Percentiles rank a stretch among this genome's conserved stretches.
These are phyloP conservation scores for Neofusicoccum sp. DNA, from an alignment of 2,329 filamentous ascomycete species.

Conservation along the genomic window DNA sequence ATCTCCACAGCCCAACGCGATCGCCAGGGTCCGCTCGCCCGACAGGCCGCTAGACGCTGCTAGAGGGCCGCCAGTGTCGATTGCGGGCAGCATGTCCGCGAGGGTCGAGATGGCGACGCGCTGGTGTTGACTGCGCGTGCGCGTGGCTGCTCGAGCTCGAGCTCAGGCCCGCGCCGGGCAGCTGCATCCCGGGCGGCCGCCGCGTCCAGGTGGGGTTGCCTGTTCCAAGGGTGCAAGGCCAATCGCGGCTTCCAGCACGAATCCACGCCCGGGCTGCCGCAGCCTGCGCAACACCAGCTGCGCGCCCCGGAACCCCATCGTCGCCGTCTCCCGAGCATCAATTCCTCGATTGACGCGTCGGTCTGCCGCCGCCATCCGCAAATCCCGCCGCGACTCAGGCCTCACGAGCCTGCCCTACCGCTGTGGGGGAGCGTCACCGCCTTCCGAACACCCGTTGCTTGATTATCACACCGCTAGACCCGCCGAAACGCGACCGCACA, in stretches of 20 bases:
- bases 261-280: not conserved
- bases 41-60: not conserved
- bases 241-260: not conserved
- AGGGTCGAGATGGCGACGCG: not conserved
- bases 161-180: not conserved
- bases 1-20: constrained; percentile 6
- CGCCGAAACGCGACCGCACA: constrained; percentile 14
- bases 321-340: not conserved
- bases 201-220: not conserved
- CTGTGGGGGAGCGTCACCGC: constrained; percentile 14
- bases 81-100: not conserved
- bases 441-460: constrained; percentile 2
- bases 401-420: constrained; percentile 17
- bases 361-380: not conserved
- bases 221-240: not conserved
- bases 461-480: constrained; percentile 13
- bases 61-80: not conserved
- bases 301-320: not conserved
- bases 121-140: not conserved
- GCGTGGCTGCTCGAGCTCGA: too few relatives aligned
- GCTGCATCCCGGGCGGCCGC: not conserved
- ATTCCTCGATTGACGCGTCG: not conserved
- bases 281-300: not conserved
- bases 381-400: constrained; percentile 22
- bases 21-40: constrained; percentile 13